Evolutionary conservation across 148 eudicot genomes (phyloP), one percentile per base, ranked within the genome.

Genomic region (Diospyros kaki): DNA sequence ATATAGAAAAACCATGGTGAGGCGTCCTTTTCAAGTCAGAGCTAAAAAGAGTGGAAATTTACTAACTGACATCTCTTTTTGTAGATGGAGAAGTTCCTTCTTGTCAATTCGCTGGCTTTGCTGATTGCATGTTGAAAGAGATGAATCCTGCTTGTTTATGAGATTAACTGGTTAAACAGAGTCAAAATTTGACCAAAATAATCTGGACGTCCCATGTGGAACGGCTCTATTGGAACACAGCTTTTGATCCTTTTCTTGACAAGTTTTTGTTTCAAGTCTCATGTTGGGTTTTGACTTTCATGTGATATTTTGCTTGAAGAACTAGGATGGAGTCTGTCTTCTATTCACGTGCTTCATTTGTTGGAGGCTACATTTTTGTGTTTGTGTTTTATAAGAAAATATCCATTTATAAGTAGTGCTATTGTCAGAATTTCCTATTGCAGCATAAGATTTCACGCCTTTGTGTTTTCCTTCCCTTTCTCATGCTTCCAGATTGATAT

Each of bases 381-480:
- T 43, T 28, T 67, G 48, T 3, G n/a, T 43, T 66, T 50, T 70
- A 11, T 60, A 15, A 46, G 53, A 6, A n/a, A n/a, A 48, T 38
- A 62, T 51, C 15, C 62, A 53, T 41, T 4, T 61, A 14, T 39
- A 9, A 60, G 9, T 50, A 9, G 11, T 58, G 2, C 52, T 62
- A 2, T 70, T 53, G 51, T 18, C 58, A 48, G 17, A 10, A 60
- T 58, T 66, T 68, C 48, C 58, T 8, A 13, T 51, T 46, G 10
- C 17, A 0, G 3, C 42, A 15, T 77, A 48, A 43, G n/a, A 43
- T 13, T 3, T 28, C 59, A 13, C 65, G 58, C 64, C 43, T 53
- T 51, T 56, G 50, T 68, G 4, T 5, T 72, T 73, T 76, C 69
- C 53, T 55, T 44, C 48, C 41, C 62, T 54, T 59, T 46, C 28